Evolutionary conservation across 345 rosid species (phyloP).

Genomic region (Aegle marmelos): DNA sequence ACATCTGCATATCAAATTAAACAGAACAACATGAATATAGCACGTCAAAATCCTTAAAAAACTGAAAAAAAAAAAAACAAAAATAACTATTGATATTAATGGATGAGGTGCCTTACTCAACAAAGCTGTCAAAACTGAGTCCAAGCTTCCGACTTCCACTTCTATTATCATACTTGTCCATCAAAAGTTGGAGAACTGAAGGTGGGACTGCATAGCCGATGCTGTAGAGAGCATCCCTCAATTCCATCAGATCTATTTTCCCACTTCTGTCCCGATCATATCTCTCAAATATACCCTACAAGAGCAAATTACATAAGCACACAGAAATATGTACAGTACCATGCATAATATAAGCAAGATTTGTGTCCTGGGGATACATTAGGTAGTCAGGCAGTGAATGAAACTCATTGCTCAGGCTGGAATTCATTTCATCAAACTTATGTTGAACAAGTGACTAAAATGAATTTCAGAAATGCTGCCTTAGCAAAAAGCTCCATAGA

Average conservation of each 20-base stretch:
- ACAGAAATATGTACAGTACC: not conserved
- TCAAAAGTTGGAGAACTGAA: constrained; percentile 53
- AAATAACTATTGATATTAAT: not conserved
- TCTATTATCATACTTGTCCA: constrained; percentile 48
- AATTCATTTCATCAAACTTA: not conserved
- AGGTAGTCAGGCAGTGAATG: not conserved
- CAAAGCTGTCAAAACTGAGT: constrained; percentile 59
- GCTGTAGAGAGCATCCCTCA: constrained; percentile 59
- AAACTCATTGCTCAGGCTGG: not conserved
- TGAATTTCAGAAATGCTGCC: not conserved
- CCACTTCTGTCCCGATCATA: constrained; percentile 67
- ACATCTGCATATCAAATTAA: constrained; percentile 45
- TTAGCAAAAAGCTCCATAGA: not conserved
- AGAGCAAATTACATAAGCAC: not conserved
- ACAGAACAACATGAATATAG: not conserved
- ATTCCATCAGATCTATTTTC: constrained; percentile 51
- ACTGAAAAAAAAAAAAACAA: not conserved
- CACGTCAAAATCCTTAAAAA: not conserved
- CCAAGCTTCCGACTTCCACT: constrained; percentile 37
- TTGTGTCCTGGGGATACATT: not conserved
- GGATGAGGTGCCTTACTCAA: constrained; percentile 49
- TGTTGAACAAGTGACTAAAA: not conserved
- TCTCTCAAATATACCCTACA: constrained; percentile 60
- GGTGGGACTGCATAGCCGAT: constrained; percentile 60
- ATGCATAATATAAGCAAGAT: not conserved